A percentile compares a stretch with the other conserved stretches of the same genome.
Conservation (phyloP, 352 stramenopile species). For the Chrysophaeum taylorii region DNA sequence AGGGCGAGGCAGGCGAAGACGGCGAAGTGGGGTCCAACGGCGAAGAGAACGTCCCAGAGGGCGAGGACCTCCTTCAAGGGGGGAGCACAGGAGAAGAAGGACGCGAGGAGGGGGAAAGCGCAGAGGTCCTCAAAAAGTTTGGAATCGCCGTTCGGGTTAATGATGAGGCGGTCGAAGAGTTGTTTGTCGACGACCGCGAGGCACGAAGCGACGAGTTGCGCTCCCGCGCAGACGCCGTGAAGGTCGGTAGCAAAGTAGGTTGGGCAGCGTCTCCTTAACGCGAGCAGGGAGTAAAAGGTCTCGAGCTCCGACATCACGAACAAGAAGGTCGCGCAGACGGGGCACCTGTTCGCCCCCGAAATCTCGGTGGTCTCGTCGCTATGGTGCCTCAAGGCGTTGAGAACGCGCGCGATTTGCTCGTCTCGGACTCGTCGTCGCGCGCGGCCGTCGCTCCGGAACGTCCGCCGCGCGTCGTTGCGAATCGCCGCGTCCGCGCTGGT, state of each 20-base stretch:
- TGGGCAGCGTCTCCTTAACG: not conserved
- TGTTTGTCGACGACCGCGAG: not conserved
- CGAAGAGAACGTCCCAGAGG: not conserved
- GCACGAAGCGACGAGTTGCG: not conserved
- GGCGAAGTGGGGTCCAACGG: not conserved
- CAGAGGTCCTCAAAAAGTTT: not conserved
- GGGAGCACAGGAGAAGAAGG: not conserved
- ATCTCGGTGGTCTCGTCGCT: not conserved
- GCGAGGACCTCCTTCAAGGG: not conserved
- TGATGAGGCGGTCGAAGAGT: not conserved
- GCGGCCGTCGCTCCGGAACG: not conserved
- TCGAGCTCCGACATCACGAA: not conserved
- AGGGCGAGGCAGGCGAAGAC: not conserved
- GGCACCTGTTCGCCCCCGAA: not conserved
- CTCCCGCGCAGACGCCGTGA: not conserved
- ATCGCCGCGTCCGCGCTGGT: not conserved
- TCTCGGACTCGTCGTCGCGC: not conserved
- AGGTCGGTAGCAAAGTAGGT: not conserved
- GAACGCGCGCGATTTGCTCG: not conserved
- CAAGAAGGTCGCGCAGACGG: not conserved
- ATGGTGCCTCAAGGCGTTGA: not conserved
- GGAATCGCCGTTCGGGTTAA: not conserved
- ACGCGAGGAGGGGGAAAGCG: conserved; percentile 4
- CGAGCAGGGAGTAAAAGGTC: not conserved
- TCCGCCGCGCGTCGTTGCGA: not conserved